phyloP scores from a whole-genome alignment of 1,284 basidiomycete genomes.

The Trichosporon faecale region DNA sequence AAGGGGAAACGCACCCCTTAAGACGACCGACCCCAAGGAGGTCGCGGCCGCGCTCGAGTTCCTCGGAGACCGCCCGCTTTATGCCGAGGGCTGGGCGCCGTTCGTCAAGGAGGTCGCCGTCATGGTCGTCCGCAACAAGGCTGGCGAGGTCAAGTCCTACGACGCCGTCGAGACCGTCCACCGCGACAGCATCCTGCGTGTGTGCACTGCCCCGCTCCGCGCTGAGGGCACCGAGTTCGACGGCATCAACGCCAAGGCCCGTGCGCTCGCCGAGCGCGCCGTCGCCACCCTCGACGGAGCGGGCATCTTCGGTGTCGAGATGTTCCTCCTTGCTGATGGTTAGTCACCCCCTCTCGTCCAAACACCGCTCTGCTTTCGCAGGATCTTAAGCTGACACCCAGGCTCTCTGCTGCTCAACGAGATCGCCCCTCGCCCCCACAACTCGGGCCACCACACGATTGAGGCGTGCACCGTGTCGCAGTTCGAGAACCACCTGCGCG shows the following conservation, averaged over 20 bases:
- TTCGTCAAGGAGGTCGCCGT: constrained; percentile 91
- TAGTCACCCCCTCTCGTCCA: constrained; percentile 30
- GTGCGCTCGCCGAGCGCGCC: constrained; percentile 75
- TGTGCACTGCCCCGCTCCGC: constrained; percentile 78
- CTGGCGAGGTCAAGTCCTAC: constrained; percentile 77
- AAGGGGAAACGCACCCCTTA: constrained; percentile 83
- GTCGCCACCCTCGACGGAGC: constrained; percentile 80
- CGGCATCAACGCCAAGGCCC: constrained; percentile 63
- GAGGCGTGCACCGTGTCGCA: constrained; percentile 95
- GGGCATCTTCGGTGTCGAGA: constrained; percentile 95
- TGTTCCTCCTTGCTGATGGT: constrained; percentile 92
- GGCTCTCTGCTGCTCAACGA: constrained; percentile 86
- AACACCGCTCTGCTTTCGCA: not conserved
- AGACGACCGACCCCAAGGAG: constrained; percentile 56
- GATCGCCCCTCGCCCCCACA: constrained; percentile 98
- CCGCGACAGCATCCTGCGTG: constrained; percentile 88
- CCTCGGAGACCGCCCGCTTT: constrained; percentile 65
- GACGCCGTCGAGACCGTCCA: constrained; percentile 95
- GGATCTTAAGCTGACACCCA: constrained; percentile 43
- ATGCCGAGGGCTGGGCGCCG: constrained; percentile 91
- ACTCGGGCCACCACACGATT: constrained; percentile 99
- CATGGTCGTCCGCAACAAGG: constrained; percentile 84
- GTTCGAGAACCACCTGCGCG: constrained; percentile 96
- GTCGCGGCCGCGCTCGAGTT: constrained; percentile 63
- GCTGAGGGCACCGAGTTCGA: constrained; percentile 49